Base-by-base conservation (phyloP, 2,329 filamentous ascomycete genomes). In the Venturia pyrina region DNA sequence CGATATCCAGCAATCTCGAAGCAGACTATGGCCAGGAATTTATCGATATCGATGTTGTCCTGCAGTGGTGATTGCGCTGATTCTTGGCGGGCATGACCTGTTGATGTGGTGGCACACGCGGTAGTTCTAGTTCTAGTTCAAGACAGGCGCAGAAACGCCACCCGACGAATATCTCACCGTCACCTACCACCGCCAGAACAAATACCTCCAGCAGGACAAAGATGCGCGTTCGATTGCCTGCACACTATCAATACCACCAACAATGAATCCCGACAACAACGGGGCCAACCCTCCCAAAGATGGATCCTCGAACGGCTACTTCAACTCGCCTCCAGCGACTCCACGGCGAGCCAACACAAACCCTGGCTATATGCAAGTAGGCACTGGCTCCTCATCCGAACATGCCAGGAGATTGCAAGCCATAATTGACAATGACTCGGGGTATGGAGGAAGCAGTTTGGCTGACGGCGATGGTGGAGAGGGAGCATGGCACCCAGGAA, bases 371-470 rank as follows among this genome's bases (percentile, higher is more conserved):
- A 90, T 96, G 88, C 96, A 91, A 5, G 90, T 97, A 63, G 93
- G 93, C 66, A 87, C 83, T 70, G 93, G 93, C 64, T 87, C 88
- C 65, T 87, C 89, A 28, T 93, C 93, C 24, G 87, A 91, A 73
- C 90, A 91, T 74, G 93, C 91, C 46, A 85, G 89, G 40, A 87
- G 87, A 65, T 81, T 98, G 48, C 90, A 95, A 76, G 86, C 88
- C 21, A 85, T 96, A 71, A 81, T 98, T 65, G 91, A 96, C 68
- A 81, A 86, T 66, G 95, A 99, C 75, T 98, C 93, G 21, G 95
- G 93, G 7, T 98, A 98, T 73, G 93, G 91, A 65, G 89, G 89
- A 57, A 96, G 91, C 74, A 82, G 89, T 62, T 8, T 59, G 7
- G 80, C 84, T 40, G 77, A 80, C 64, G 87, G 86, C 67, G 89